Conservation (phyloP, 768 basidiomycete genomes). For the Mycena alexandri region DNA sequence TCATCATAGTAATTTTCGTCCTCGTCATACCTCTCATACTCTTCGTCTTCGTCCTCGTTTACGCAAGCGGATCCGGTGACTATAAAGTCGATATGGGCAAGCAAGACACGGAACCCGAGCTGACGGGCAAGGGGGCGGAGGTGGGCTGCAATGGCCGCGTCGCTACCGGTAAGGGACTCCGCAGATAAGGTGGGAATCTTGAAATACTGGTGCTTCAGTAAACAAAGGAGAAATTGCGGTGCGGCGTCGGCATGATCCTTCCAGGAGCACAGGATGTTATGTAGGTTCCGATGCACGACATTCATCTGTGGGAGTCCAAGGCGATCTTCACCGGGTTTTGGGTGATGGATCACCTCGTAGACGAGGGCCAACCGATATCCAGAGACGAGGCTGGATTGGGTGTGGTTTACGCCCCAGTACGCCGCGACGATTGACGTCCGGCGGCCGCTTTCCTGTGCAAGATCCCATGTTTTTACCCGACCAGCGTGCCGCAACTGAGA, state of each 20-base stretch:
- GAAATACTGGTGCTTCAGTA: not conserved
- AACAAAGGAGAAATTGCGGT: not conserved
- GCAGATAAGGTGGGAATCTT: not conserved
- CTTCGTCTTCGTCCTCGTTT: slow-evolving; percentile 11
- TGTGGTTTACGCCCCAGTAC: slow-evolving; percentile 9
- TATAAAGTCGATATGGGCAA: not conserved
- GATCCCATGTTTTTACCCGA: not conserved
- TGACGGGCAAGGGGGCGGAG: not conserved
- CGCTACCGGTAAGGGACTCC: not conserved
- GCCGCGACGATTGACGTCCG: slow-evolving; percentile 15
- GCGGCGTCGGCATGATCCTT: not conserved
- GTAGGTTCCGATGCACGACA: not conserved
- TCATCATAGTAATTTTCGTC: slow-evolving; percentile 16
- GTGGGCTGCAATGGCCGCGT: not conserved
- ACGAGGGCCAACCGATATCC: slow-evolving; percentile 20
- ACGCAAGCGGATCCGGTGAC: not conserved
- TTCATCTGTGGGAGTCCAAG: not conserved
- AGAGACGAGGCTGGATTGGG: not conserved
- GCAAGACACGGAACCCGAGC: not conserved
- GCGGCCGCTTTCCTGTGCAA: slow-evolving; percentile 5
- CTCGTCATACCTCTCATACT: slow-evolving; percentile 10
- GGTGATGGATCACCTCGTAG: slow-evolving; percentile 2
- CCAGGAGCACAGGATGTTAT: no score
- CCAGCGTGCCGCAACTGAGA: not conserved
- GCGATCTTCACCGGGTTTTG: no score